A percentile compares a stretch with the other conserved stretches of the same genome.
These are phyloP conservation scores for Quillaja saponaria DNA, from an alignment of 306 rosid genomes.

Conservation along the genomic window DNA sequence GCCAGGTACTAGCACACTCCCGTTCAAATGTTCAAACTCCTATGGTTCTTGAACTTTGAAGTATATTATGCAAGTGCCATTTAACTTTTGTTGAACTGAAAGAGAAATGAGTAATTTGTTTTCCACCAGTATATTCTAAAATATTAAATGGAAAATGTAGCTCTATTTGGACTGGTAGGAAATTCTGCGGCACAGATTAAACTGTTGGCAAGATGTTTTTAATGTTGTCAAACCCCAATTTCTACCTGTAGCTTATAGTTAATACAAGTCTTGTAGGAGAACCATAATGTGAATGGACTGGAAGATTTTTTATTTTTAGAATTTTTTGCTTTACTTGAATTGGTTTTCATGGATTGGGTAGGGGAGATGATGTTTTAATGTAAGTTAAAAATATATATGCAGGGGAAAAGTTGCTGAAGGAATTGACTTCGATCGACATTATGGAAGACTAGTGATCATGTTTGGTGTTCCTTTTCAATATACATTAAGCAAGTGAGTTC, in stretches of 20 bases:
- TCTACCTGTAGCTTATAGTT: too few relatives aligned
- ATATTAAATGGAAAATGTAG: slow-evolving; percentile 3
- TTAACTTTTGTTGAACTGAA: not conserved
- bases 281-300: too few relatives aligned
- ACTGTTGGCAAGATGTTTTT: not conserved
- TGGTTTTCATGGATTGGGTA: too few relatives aligned
- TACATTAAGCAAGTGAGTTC: slow-evolving; percentile 88
- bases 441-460: slow-evolving; percentile 91
- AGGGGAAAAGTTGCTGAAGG: slow-evolving; percentile 98
- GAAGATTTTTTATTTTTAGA: too few relatives aligned
- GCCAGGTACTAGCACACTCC: slow-evolving; percentile 68
- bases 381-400: slow-evolving; percentile 24
- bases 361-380: too few relatives aligned
- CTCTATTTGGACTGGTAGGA: not conserved
- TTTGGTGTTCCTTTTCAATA: slow-evolving; percentile 93
- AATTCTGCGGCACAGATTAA: not conserved
- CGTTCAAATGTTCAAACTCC: slow-evolving; percentile 20
- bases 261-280: too few relatives aligned
- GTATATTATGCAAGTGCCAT: slow-evolving; percentile 2
- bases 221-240: not conserved
- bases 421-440: slow-evolving; percentile 87
- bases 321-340: too few relatives aligned
- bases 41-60: not conserved
- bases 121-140: not conserved
- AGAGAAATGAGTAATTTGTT: slow-evolving; percentile 7